phyloP scores from a whole-genome alignment of 176 grass and related monocot species.

The Eleusine indica region DNA sequence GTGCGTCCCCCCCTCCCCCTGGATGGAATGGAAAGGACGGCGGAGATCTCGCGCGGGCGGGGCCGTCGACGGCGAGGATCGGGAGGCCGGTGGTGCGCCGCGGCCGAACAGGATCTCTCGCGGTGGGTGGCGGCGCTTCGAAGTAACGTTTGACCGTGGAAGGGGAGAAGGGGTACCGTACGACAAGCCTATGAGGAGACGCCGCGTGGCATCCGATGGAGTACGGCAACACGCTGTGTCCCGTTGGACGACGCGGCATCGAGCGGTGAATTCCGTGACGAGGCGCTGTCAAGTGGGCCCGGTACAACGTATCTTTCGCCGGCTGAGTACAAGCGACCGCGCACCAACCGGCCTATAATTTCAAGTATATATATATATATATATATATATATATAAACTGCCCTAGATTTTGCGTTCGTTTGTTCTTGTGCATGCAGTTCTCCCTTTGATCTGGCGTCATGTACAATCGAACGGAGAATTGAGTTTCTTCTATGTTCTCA shows the following conservation, averaged over 20 bases:
- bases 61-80: neutral
- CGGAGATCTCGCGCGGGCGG: neutral
- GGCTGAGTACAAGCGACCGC: no score
- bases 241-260: neutral
- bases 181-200: neutral
- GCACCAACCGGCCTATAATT: no score
- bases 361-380: no score
- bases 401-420: no score
- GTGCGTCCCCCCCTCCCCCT: neutral
- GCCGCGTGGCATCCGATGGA: neutral
- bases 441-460: no score
- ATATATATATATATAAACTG: no score
- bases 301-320: neutral
- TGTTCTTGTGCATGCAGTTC: no score
- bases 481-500: no score
- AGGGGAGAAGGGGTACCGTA: no score
- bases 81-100: conserved; percentile 27
- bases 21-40: conserved; percentile 13
- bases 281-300: neutral
- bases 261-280: neutral
- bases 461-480: no score
- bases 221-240: neutral
- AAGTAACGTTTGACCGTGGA: conserved; percentile 29
- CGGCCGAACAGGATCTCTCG: neutral
- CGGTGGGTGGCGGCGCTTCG: neutral